Percentiles rank a stretch among this genome's conserved stretches.
phyloP scores from a whole-genome alignment of 2,329 filamentous ascomycete genomes.

The Pestalotiopsis sp. region DNA sequence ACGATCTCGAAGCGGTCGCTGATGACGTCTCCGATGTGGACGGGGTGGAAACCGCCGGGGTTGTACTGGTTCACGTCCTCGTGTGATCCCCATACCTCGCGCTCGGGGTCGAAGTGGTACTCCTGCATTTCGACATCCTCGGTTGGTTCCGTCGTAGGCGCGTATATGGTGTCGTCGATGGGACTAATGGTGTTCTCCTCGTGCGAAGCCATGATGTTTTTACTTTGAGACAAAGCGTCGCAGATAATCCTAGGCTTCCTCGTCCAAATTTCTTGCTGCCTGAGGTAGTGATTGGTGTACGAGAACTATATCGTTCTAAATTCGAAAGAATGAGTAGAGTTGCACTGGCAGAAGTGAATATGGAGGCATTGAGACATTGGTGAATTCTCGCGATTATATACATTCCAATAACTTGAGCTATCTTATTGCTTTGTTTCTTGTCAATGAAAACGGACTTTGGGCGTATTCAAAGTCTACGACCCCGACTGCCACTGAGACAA shows the following conservation, averaged over 20 bases:
- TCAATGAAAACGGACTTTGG: neutral
- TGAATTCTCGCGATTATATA: neutral
- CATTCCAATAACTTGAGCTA: neutral
- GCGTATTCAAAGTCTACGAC: neutral
- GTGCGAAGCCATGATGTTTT: neutral
- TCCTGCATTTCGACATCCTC: neutral
- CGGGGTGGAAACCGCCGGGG: constrained; percentile 11
- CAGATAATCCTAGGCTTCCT: neutral
- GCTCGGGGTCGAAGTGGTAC: neutral
- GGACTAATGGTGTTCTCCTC: neutral
- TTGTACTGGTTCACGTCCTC: neutral
- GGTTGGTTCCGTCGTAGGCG: neutral
- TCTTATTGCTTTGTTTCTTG: neutral
- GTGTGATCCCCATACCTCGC: neutral
- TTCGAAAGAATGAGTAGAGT: neutral
- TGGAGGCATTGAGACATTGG: neutral
- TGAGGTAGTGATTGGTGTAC: neutral
- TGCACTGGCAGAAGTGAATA: neutral
- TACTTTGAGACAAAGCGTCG: neutral
- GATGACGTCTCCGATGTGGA: constrained; percentile 10
- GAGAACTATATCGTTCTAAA: neutral
- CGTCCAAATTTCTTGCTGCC: neutral
- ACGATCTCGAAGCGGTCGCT: constrained; percentile 8
- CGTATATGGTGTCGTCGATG: neutral
- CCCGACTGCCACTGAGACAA: neutral